Evolutionary conservation across 345 rosid species (phyloP), one percentile per base, ranked within the genome.

Genomic region (Camelina hispida): DNA sequence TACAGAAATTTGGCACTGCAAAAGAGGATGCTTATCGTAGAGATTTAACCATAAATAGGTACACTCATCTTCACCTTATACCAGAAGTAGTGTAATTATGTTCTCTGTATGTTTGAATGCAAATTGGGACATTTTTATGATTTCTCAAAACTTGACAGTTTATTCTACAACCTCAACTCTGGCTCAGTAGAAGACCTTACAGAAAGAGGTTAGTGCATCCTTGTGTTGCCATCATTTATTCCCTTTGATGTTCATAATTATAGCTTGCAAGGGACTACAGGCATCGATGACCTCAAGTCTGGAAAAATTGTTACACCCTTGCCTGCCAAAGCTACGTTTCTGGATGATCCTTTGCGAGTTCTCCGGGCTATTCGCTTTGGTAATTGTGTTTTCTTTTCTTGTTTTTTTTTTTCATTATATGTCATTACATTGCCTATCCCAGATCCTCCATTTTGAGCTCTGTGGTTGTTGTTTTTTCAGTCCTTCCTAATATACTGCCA

Each of bases 281-380:
- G 97, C 51, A 87, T 91, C 66, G 83, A 72, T 5, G 98, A 94
- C 83, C 88, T 94, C 32, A 87, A 83, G 82, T 84, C 83, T 14
- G 97, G 97, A 81, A 87, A 76, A 76, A 87, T 94, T 72, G 97
- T 86, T 48, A 94, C 98, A 61, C 98, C 98, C 68, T 77, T 91
- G 71, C 85, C 88, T 75, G 89, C 98, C 68, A 90, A 84, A 80
- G 88, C 85, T 70, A 94, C 98, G 0, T 94, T 94, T 82, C 77
- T 91, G 83, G 98, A 94, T 85, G 98, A 94, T 79, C 98, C 97
- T 14, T 83, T 94, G 73, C 86, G 97, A 43, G 96, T 94, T 76
- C 97, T 94, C 70, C 86, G 98, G 75, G 97, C 98, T 76, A 86
- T 94, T 82, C 98, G 98, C 50, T 94, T 94, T 84, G 97, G 98